phyloP scores from a whole-genome alignment of 345 rosid genomes.

The Gossypium stocksii region DNA sequence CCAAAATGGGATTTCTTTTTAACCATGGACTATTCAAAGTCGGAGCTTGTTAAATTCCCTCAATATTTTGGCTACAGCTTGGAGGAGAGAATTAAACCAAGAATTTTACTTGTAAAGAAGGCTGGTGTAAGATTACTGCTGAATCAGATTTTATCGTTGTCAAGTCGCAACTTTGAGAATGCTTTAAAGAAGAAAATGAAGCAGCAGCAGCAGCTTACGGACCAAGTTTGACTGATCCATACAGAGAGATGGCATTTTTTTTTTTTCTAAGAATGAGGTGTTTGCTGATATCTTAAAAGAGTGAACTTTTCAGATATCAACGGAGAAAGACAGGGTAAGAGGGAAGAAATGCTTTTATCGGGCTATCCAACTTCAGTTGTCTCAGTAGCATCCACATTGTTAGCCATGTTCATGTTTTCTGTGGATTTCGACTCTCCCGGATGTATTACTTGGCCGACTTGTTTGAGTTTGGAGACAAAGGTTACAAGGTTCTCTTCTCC shows the following conservation, averaged over 20 bases:
- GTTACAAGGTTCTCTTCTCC: not conserved
- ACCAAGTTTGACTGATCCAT: conserved; percentile 12
- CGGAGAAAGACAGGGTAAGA: not conserved
- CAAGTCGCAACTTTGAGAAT: conserved; percentile 48
- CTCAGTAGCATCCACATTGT: not conserved
- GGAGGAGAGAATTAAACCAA: conserved; percentile 77
- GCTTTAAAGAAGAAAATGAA: conserved; percentile 56
- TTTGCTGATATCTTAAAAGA: not conserved
- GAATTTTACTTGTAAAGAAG: conserved; percentile 62
- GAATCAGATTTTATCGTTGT: conserved; percentile 69
- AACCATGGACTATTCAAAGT: conserved; percentile 69
- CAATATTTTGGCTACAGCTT: conserved; percentile 89
- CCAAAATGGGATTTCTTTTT: conserved; percentile 92
- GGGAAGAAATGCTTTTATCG: not conserved
- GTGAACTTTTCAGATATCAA: not conserved
- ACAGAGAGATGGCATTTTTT: not conserved
- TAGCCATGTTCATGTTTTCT: not conserved
- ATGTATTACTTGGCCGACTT: not conserved
- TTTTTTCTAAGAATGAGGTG: not conserved
- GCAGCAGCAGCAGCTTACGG: conserved; percentile 33
- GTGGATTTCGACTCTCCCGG: not conserved
- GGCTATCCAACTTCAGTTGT: not conserved
- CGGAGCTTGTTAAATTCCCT: conserved; percentile 81
- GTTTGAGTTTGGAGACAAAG: not conserved
- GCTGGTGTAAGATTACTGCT: conserved; percentile 56